These are phyloP conservation scores for Dendrobium officinale DNA, from an alignment of 106 monocot genomes.

Conservation along the genomic window DNA sequence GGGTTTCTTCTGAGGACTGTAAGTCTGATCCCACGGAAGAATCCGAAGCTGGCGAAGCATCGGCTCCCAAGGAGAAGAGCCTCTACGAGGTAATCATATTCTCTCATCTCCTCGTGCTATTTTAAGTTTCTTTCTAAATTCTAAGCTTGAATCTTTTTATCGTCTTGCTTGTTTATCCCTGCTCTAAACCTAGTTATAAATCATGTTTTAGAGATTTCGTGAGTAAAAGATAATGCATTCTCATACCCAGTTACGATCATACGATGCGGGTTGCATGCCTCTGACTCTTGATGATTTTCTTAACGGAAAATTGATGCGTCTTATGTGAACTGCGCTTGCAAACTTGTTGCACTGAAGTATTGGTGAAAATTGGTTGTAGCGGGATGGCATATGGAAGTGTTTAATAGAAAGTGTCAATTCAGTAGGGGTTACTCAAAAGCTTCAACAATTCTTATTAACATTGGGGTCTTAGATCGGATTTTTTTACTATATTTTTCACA, in stretches of 20 bases:
- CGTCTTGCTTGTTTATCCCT: background rate
- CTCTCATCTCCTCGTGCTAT: background rate
- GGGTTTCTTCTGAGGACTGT: background rate
- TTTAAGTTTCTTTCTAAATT: background rate
- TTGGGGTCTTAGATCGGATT: background rate
- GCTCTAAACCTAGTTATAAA: background rate
- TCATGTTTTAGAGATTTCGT: background rate
- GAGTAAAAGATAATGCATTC: background rate
- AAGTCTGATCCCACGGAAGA: background rate
- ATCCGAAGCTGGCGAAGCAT: background rate
- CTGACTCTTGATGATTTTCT: background rate
- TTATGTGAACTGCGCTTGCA: background rate
- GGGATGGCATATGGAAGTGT: background rate
- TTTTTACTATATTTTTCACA: background rate
- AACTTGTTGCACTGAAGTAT: background rate
- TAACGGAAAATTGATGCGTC: background rate
- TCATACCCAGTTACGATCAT: background rate
- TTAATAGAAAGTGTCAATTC: background rate
- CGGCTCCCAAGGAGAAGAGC: background rate
- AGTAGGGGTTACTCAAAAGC: background rate
- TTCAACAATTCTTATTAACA: background rate
- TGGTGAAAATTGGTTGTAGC: background rate
- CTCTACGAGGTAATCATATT: slow-evolving; percentile 9
- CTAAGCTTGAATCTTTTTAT: background rate
- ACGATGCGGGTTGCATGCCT: background rate